Percentiles rank a stretch among this genome's conserved stretches.
phyloP scores from a whole-genome alignment of 352 stramenopile species.

The Hyphochytrium catenoides region DNA sequence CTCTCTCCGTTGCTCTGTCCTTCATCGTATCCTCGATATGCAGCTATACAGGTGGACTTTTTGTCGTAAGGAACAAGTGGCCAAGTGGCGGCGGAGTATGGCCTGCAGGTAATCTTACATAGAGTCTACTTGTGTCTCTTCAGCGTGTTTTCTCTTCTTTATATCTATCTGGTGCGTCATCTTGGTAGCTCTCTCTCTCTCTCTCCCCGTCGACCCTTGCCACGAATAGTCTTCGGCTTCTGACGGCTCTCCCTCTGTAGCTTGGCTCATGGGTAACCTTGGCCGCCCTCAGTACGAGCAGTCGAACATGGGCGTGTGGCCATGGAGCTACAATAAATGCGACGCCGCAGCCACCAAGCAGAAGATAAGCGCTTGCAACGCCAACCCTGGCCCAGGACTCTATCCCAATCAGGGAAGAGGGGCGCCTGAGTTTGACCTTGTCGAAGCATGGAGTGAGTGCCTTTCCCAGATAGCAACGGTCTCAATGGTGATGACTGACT shows the following conservation, averaged over 20 bases:
- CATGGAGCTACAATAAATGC: conserved; percentile 75
- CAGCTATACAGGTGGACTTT: conserved; percentile 23
- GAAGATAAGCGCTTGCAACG: conserved; percentile 39
- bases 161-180: conserved; percentile 9
- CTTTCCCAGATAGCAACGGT: no score
- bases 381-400: conserved; percentile 39
- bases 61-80: conserved; percentile 63
- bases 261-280: conserved; percentile 88
- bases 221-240: conserved; percentile 71
- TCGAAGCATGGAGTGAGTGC: no score
- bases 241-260: no score
- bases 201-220: conserved; percentile 8
- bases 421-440: conserved; percentile 77
- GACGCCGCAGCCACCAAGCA: conserved; percentile 34
- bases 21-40: no score
- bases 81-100: conserved; percentile 20
- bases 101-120: conserved; percentile 19
- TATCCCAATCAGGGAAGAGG: conserved; percentile 31
- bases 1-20: no score
- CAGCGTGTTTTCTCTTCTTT: background rate
- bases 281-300: conserved; percentile 72
- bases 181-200: conserved; percentile 12
- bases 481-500: no score
- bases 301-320: conserved; percentile 77
- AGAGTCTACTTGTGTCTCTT: conserved; percentile 5